A percentile compares a stretch with the other conserved stretches of the same genome.
phyloP scores from a whole-genome alignment of 2,329 filamentous ascomycete species.

The Ustulina deusta region DNA sequence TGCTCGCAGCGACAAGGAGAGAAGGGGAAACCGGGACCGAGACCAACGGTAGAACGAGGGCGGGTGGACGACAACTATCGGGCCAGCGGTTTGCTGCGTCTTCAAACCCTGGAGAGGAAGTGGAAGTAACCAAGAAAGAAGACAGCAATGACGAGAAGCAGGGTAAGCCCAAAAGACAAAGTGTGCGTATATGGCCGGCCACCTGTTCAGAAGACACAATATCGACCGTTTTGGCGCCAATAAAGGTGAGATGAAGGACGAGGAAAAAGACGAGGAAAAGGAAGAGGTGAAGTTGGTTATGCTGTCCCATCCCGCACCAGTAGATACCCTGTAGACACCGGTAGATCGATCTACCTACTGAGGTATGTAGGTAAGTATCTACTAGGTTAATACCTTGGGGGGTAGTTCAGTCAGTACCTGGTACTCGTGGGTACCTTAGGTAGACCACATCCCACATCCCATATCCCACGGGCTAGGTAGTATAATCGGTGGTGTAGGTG shows the following conservation, averaged over 20 bases:
- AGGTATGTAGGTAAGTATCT: not conserved
- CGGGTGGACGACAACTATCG: conserved; percentile 17
- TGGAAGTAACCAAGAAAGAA: not conserved
- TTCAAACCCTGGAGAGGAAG: not conserved
- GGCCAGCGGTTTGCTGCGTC: conserved; percentile 14
- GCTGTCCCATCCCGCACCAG: conserved; percentile 9
- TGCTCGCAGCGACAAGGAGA: conserved; percentile 12
- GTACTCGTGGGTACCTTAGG: no score
- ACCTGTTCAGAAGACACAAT: not conserved
- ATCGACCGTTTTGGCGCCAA: conserved; percentile 10
- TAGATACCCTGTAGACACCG: not conserved
- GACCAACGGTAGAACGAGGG: conserved; percentile 6
- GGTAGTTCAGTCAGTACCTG: not conserved
- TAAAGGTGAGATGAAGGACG: conserved; percentile 27
- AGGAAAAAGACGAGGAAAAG: not conserved
- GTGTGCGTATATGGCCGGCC: not conserved
- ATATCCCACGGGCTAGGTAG: not conserved
- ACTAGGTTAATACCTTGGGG: not conserved
- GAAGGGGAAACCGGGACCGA: not conserved
- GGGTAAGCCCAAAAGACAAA: not conserved
- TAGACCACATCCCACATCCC: not conserved
- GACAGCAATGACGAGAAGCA: not conserved
- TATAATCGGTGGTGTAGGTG: not conserved
- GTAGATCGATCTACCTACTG: not conserved
- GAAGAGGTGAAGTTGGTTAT: conserved; percentile 16